These are phyloP conservation scores for Nicotiana attenuata DNA, from an alignment of 257 asterid species.

Conservation along the genomic window DNA sequence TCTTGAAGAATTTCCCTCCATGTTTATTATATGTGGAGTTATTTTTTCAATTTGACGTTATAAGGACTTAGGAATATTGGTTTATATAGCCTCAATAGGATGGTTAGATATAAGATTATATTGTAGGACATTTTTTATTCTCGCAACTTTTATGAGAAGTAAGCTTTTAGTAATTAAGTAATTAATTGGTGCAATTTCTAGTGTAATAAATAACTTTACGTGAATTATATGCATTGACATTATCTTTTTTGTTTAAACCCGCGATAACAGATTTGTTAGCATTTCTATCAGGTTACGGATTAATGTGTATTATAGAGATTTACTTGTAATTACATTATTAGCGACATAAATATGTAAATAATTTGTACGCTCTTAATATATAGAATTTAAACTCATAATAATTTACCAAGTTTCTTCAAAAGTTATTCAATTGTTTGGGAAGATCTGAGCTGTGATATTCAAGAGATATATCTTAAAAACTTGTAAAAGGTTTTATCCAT, in stretches of 20 bases:
- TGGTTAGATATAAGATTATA: background rate
- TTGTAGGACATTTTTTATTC: background rate
- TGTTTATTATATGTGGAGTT: background rate
- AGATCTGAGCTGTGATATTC: background rate
- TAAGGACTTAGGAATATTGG: background rate
- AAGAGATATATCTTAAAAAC: background rate
- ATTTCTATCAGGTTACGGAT: no score
- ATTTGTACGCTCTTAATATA: no score
- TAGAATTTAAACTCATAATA: background rate
- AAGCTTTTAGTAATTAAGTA: no score
- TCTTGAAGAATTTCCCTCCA: constrained; percentile 42
- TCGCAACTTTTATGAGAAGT: background rate
- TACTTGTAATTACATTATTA: no score
- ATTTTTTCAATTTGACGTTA: background rate
- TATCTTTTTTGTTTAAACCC: no score
- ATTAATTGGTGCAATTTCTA: no score
- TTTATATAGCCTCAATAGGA: background rate
- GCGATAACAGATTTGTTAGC: no score
- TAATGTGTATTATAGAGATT: no score
- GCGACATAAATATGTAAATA: no score
- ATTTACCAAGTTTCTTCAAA: background rate
- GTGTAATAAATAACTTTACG: no score
- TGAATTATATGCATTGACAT: no score
- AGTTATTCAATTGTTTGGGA: background rate
- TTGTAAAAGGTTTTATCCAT: background rate